Conservation (phyloP, 148 eudicot genomes). For the Spergularia marina region DNA sequence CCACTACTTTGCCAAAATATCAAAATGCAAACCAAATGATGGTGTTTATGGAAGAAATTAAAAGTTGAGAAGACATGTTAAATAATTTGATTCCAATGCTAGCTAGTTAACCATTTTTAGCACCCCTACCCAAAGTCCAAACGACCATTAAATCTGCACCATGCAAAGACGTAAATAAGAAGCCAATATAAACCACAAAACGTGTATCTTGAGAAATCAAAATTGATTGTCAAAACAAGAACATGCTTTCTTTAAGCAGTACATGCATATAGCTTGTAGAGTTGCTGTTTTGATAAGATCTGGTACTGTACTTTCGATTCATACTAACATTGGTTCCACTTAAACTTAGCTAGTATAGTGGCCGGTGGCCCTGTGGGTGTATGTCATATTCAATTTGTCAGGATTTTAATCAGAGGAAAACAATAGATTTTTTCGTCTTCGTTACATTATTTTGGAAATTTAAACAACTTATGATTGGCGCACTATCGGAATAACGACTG, state of each 20-base stretch:
- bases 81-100: too few relatives aligned
- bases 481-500: too few relatives aligned
- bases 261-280: not conserved
- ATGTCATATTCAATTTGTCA: not conserved
- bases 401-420: not conserved
- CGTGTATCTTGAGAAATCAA: not conserved
- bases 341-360: not conserved
- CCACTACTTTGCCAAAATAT: too few relatives aligned
- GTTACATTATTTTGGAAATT: too few relatives aligned
- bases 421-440: not conserved
- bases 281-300: slow-evolving; percentile 7
- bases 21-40: too few relatives aligned
- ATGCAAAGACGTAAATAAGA: too few relatives aligned
- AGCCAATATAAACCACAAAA: slow-evolving; percentile 7
- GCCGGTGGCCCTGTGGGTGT: slow-evolving; percentile 8
- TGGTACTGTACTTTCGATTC: not conserved
- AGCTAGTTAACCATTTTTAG: too few relatives aligned
- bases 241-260: not conserved
- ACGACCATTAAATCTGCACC: too few relatives aligned
- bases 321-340: not conserved
- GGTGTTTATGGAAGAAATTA: too few relatives aligned
- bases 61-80: too few relatives aligned
- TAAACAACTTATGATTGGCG: too few relatives aligned
- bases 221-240: not conserved
- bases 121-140: too few relatives aligned